Evolutionary conservation across 768 basidiomycete species (phyloP).

Genomic region (Boletellus ananas): DNA sequence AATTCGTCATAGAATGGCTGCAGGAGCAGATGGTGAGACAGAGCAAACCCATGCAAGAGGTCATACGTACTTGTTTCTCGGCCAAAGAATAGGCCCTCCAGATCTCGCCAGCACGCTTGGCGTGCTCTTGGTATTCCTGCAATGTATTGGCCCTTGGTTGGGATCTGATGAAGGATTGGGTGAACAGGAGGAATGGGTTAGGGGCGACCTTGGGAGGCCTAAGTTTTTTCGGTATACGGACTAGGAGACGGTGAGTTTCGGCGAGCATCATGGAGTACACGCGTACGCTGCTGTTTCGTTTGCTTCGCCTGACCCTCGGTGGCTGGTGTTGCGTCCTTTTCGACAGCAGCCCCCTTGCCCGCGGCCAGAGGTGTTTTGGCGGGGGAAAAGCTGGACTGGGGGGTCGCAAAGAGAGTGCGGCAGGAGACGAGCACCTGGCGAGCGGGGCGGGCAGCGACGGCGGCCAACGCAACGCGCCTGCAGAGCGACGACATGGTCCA

Average conservation of each 20-base stretch:
- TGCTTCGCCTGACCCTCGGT: neutral
- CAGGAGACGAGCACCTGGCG: conserved; percentile 8
- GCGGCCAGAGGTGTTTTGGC: neutral
- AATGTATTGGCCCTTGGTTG: neutral
- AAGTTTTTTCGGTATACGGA: conserved; percentile 10
- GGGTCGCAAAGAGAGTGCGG: conserved; percentile 27
- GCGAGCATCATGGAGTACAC: neutral
- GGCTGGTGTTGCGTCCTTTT: conserved; percentile 1
- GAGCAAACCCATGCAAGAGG: neutral
- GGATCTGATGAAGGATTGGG: conserved; percentile 9
- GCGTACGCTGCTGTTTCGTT: conserved; percentile 15
- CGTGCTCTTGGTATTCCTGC: neutral
- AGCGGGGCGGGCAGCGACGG: neutral
- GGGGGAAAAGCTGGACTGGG: conserved; percentile 10
- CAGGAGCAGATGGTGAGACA: neutral
- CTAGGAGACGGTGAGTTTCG: conserved; percentile 12
- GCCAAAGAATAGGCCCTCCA: conserved; percentile 33
- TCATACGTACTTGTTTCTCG: conserved; percentile 34
- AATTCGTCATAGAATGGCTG: conserved; percentile 28
- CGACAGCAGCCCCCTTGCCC: neutral
- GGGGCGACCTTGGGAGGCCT: conserved; percentile 29
- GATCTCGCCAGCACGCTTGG: conserved; percentile 19
- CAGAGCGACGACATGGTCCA: conserved; percentile 13
- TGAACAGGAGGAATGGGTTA: conserved; percentile 26
- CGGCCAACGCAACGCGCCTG: conserved; percentile 5